These are phyloP conservation scores for Ophiostoma triangulosporum DNA, from an alignment of 2,329 filamentous ascomycete species.

Conservation along the genomic window DNA sequence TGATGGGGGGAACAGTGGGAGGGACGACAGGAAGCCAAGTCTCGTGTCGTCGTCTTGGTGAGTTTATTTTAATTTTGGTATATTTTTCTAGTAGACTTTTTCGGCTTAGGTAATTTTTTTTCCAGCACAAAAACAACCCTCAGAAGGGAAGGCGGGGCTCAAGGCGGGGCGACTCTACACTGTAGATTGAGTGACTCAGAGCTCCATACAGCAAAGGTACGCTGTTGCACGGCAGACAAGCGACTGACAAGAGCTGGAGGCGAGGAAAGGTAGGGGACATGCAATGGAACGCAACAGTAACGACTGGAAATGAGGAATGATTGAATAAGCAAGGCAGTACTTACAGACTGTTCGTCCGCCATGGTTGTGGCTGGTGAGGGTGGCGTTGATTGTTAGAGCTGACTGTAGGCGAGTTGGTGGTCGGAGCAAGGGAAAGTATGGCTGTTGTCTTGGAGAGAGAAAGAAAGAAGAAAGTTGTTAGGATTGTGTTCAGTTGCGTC, in stretches of 20 bases:
- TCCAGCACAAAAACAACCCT: constrained; percentile 5
- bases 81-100: neutral
- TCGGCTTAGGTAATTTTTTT: constrained; percentile 4
- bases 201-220: neutral
- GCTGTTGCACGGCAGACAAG: neutral
- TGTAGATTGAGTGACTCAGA: constrained; percentile 11
- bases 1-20: neutral
- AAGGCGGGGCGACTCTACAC: neutral
- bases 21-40: neutral
- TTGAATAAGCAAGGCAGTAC: neutral
- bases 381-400: neutral
- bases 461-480: neutral
- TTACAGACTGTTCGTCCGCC: constrained; percentile 6
- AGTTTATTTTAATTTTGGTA: constrained; percentile 5
- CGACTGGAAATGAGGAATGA: neutral
- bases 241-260: neutral
- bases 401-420: neutral
- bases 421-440: too few relatives aligned
- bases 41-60: neutral
- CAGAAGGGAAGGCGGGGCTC: constrained; percentile 6
- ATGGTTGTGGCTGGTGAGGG: constrained; percentile 1
- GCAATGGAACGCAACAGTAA: neutral
- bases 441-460: neutral
- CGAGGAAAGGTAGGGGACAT: neutral
- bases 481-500: neutral